Percentiles rank a stretch among this genome's conserved stretches.
Evolutionary conservation across 352 stramenopile genomes (phyloP).

Genomic region (Lagenidium sp.): DNA sequence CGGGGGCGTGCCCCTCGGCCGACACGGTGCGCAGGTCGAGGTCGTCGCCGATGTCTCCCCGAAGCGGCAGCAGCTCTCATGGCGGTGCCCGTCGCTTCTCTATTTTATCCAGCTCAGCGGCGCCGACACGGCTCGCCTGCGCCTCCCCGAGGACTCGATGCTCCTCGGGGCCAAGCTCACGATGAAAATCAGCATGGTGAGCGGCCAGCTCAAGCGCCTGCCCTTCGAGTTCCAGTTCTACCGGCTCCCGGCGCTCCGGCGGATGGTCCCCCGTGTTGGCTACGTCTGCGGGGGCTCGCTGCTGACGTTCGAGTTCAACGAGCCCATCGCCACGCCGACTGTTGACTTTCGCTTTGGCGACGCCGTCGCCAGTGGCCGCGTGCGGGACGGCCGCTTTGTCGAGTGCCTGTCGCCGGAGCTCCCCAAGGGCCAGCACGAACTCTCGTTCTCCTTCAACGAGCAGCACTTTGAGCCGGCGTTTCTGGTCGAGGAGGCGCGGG

Average conservation of each 20-base stretch:
- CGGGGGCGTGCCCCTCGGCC: background rate
- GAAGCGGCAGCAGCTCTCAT: conserved; percentile 38
- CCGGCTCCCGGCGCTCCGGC: conserved; percentile 29
- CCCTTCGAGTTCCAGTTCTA: conserved; percentile 57
- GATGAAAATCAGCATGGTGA: conserved; percentile 51
- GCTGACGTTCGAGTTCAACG: conserved; percentile 55
- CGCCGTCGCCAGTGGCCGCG: conserved; percentile 9
- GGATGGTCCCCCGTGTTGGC: conserved; percentile 38
- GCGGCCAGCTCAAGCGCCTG: conserved; percentile 32
- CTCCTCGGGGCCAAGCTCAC: conserved; percentile 25
- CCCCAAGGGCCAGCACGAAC: conserved; percentile 21
- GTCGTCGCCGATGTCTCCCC: conserved; percentile 26
- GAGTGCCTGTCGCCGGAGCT: conserved; percentile 60
- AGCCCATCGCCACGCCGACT: conserved; percentile 39
- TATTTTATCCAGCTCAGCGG: conserved; percentile 3
- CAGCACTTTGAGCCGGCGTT: conserved; percentile 40
- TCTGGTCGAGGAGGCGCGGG: conserved; percentile 1
- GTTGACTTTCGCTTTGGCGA: conserved; percentile 55
- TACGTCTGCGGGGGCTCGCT: conserved; percentile 58
- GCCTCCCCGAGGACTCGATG: conserved; percentile 20
- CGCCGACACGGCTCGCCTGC: background rate
- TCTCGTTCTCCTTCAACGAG: conserved; percentile 60
- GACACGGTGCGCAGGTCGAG: conserved; percentile 12
- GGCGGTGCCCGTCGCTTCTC: conserved; percentile 32
- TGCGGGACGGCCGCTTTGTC: conserved; percentile 29